Evolutionary conservation across 208 protist genomes (phyloP), one percentile per base, ranked within the genome.

Genomic region (Acanthamoeba lenticulata): DNA sequence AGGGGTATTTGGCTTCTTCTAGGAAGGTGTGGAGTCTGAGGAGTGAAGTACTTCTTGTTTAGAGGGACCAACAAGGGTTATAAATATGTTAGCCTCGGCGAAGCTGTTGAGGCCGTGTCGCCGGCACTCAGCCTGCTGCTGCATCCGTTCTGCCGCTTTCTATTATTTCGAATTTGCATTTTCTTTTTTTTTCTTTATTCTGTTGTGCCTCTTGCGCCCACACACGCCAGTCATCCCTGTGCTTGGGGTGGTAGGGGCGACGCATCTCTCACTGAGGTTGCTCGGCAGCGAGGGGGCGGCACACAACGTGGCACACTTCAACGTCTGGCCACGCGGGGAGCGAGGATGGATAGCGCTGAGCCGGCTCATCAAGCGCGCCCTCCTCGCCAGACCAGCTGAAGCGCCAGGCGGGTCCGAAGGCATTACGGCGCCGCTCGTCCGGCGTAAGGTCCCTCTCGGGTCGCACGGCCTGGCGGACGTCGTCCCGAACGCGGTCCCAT

Each of bases 251-350:
- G n/a, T n/a, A n/a, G n/a, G n/a, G n/a, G n/a, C n/a, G n/a, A n/a
- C n/a, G n/a, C n/a, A 90, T 95, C 34, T 47, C 55, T 2, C 94
- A 95, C 44, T 88, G 86, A 77, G 49, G 92, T 36, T 88, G 94
- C 49, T 83, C 94, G 0, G 81, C 94, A 29, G 94, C 86, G 47
- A 42, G 57, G 13, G 29, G 95, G 38, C 36, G 93, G 27, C 62
- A 92, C 15, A 95, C 74, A 44, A 77, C 67, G 44, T 86, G 79
- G 95, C 90, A 52, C 79, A 47, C 1, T 0, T 34, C 19, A 69
- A 44, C 24, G 29, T 62, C 77, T 11, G 47, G 77, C 77, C 40
- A 49, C 42, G 57, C 77, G 9, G 17, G n/a, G 2, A 49, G 29
- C 5, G 77, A 86, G 11, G 77, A 86, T 42, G 47, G n/a, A 32